phyloP scores from a whole-genome alignment of 495 filamentous ascomycete genomes.

The Paragyromitra xinjiangensis region DNA sequence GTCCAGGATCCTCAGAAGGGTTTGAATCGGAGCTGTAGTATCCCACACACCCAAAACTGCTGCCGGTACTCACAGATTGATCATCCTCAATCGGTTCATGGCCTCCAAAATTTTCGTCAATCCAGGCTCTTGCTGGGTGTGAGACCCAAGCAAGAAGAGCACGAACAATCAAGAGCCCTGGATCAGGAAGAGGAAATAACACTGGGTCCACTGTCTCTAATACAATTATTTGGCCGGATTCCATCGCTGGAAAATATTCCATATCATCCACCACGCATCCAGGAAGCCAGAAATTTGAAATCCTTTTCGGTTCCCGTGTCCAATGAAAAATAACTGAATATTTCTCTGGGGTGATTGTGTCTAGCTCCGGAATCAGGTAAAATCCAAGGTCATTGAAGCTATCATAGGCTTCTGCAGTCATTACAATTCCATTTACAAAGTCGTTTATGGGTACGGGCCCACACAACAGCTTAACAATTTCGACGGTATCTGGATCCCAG shows the following conservation, averaged over 20 bases:
- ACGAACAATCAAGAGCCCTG: slow-evolving; percentile 9
- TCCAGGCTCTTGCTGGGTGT: slow-evolving; percentile 3
- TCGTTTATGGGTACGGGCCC: slow-evolving; percentile 1
- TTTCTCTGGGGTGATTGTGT: slow-evolving; percentile 3
- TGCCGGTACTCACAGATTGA: neutral
- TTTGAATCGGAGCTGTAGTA: slow-evolving; percentile 8
- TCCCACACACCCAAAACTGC: slow-evolving; percentile 7
- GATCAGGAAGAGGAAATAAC: slow-evolving; percentile 9
- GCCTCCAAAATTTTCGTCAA: slow-evolving; percentile 3
- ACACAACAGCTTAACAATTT: neutral
- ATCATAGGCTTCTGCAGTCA: neutral
- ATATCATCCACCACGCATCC: neutral
- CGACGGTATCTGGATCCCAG: slow-evolving; percentile 1
- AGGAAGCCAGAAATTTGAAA: neutral
- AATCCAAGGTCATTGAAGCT: neutral
- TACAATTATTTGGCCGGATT: slow-evolving; percentile 3
- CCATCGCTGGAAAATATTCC: neutral
- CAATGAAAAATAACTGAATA: slow-evolving; percentile 2
- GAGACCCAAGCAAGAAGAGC: slow-evolving; percentile 7
- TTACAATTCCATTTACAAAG: slow-evolving; percentile 9
- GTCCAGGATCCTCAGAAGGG: neutral
- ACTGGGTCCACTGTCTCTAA: slow-evolving; percentile 5
- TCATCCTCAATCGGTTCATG: slow-evolving; percentile 6
- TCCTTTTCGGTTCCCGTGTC: slow-evolving; percentile 1
- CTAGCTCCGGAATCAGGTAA: slow-evolving; percentile 4